Conservation (phyloP, 352 stramenopile species). For the Phytophthora citrophthora region DNA sequence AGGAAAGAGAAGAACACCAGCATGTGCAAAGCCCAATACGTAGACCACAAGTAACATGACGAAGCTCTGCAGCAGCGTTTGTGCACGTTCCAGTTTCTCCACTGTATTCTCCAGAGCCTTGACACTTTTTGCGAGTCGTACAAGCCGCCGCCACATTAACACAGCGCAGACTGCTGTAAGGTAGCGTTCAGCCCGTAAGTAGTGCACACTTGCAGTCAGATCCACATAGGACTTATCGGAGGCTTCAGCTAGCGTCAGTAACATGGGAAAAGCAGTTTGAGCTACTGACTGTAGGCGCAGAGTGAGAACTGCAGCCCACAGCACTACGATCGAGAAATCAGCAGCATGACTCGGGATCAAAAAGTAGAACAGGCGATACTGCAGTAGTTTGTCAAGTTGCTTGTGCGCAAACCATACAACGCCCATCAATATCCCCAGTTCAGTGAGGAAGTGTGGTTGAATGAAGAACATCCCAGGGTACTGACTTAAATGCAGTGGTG, state of each 20-base stretch:
- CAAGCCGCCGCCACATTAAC: conserved; percentile 69
- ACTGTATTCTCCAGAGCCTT: conserved; percentile 51
- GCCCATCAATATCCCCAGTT: conserved; percentile 51
- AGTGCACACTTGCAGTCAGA: conserved; percentile 33
- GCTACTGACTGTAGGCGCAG: conserved; percentile 43
- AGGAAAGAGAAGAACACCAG: conserved; percentile 49
- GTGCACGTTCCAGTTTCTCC: conserved; percentile 50
- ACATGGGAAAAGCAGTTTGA: conserved; percentile 41
- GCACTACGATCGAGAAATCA: conserved; percentile 56
- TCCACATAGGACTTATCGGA: conserved; percentile 43
- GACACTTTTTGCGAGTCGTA: conserved; percentile 52
- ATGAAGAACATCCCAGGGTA: conserved; percentile 55
- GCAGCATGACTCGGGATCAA: conserved; percentile 53
- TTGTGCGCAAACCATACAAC: conserved; percentile 53
- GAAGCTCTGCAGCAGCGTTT: conserved; percentile 50
- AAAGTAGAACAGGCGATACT: conserved; percentile 75
- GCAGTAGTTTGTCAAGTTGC: conserved; percentile 56
- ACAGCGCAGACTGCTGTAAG: conserved; percentile 46
- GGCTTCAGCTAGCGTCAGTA: conserved; percentile 39
- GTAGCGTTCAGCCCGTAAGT: conserved; percentile 41
- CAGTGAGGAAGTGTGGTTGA: conserved; percentile 54
- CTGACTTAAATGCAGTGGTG: conserved; percentile 53
- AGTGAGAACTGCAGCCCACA: conserved; percentile 46
- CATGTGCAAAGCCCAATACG: conserved; percentile 54
- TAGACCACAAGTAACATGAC: conserved; percentile 49